Conservation (phyloP, 192 early-diverging fungal species). For the Haplosporangium gracile region DNA sequence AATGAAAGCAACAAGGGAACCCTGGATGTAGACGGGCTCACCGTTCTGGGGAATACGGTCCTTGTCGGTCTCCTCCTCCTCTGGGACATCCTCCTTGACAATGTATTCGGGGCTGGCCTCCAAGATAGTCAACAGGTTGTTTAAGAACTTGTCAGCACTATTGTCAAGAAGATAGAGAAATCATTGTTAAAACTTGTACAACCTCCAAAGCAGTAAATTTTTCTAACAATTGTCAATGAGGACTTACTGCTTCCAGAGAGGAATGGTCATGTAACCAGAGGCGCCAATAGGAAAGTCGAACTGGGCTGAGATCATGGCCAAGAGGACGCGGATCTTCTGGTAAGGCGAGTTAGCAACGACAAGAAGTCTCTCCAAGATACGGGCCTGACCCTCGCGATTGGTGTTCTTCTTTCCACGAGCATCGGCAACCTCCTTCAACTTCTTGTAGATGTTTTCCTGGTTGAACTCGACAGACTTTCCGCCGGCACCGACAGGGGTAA, state of each 20-base stretch:
- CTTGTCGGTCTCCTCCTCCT: constrained; percentile 73
- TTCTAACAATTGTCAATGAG: not conserved
- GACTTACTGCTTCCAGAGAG: constrained; percentile 79
- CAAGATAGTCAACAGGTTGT: constrained; percentile 79
- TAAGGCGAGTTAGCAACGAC: constrained; percentile 73
- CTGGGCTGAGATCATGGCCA: constrained; percentile 86
- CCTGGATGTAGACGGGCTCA: constrained; percentile 73
- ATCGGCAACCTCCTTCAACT: constrained; percentile 80
- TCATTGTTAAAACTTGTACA: not conserved
- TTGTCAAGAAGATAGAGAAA: not conserved
- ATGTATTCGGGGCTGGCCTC: constrained; percentile 78
- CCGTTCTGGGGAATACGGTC: constrained; percentile 66
- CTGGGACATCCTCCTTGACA: constrained; percentile 77
- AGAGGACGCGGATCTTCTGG: constrained; percentile 85
- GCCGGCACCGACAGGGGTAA: constrained; percentile 75
- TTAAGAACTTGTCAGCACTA: constrained; percentile 74
- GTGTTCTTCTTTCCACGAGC: constrained; percentile 96
- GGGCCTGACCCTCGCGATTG: constrained; percentile 81
- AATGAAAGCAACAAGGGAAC: constrained; percentile 85
- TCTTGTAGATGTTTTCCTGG: constrained; percentile 83
- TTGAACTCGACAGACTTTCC: constrained; percentile 74
- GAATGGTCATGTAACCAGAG: constrained; percentile 77
- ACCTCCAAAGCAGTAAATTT: not conserved
- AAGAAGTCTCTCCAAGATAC: constrained; percentile 73
- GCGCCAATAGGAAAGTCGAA: constrained; percentile 82